These are phyloP conservation scores for Teunomyces pallodes DNA, from an alignment of 805 yeast genomes.

Conservation along the genomic window DNA sequence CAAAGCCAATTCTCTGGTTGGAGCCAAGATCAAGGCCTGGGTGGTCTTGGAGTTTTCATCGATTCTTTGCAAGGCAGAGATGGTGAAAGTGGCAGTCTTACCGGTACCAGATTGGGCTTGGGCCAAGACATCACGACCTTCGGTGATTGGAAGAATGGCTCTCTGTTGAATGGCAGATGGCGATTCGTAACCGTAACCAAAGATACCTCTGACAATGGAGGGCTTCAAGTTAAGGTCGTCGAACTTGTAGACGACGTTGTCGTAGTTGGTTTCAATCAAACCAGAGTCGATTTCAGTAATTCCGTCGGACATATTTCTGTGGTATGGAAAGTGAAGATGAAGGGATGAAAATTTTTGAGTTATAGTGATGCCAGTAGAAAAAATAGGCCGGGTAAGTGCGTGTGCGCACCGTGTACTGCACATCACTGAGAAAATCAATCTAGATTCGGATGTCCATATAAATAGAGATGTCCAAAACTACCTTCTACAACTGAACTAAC, in stretches of 20 bases:
- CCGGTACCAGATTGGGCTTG: slow-evolving; percentile 99
- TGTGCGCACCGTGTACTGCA: not conserved
- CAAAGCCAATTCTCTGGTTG: slow-evolving; percentile 93
- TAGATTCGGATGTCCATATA: too few species aligned
- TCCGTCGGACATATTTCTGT: slow-evolving; percentile 56
- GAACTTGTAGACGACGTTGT: slow-evolving; percentile 73
- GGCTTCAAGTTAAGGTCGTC: slow-evolving; percentile 76
- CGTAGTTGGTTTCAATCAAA: slow-evolving; percentile 92
- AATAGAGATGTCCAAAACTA: too few species aligned
- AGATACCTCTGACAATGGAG: slow-evolving; percentile 71
- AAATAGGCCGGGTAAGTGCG: slow-evolving; percentile 10
- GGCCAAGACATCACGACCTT: slow-evolving; percentile 93
- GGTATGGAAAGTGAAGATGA: not conserved
- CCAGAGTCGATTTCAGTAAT: slow-evolving; percentile 77
- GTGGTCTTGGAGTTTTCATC: slow-evolving; percentile 70
- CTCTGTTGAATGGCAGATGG: slow-evolving; percentile 98
- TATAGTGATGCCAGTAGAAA: slow-evolving; percentile 9
- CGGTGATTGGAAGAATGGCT: slow-evolving; percentile 92
- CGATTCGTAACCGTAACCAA: slow-evolving; percentile 88
- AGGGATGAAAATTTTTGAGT: slow-evolving; percentile 13
- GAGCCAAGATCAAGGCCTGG: slow-evolving; percentile 89
- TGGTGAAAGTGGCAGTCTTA: slow-evolving; percentile 97
- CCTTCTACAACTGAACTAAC: too few species aligned
- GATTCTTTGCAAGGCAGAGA: slow-evolving; percentile 85
- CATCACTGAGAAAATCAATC: not conserved